Conservation (phyloP, 1,284 basidiomycete species). For the Moesziomyces aphidis region DNA sequence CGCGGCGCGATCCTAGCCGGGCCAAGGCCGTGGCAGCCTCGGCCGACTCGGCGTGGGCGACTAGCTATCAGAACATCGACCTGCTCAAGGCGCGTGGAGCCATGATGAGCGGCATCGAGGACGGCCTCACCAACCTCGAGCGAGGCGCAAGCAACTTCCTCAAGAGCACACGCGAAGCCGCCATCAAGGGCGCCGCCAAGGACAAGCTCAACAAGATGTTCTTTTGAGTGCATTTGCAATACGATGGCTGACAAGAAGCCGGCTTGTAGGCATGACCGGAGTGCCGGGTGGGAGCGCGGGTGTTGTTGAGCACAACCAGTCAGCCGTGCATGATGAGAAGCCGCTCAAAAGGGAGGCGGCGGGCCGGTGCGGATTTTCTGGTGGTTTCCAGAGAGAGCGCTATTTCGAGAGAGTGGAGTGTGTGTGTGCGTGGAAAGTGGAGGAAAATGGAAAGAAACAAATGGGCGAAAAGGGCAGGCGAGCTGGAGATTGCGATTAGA, state of each 20-base stretch:
- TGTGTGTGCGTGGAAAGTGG: no score
- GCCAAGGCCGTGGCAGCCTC: conserved; percentile 33
- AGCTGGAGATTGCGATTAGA: conserved; percentile 1
- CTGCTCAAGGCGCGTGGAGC: conserved; percentile 51
- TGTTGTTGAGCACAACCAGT: no score
- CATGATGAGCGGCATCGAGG: conserved; percentile 56
- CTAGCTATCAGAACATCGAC: conserved; percentile 46
- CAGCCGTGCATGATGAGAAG: background rate
- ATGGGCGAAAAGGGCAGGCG: no score
- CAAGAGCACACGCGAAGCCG: conserved; percentile 58
- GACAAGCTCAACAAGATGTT: conserved; percentile 55
- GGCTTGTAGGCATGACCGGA: no score
- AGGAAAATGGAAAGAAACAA: background rate
- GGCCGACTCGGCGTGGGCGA: conserved; percentile 23
- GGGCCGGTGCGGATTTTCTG: background rate
- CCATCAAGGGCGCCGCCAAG: conserved; percentile 56
- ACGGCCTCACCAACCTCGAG: conserved; percentile 53
- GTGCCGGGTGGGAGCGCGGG: no score
- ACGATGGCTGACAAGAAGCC: no score
- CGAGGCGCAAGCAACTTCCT: conserved; percentile 55
- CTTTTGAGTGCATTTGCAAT: conserved; percentile 9
- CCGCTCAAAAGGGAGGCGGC: background rate
- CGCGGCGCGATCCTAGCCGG: conserved; percentile 32
- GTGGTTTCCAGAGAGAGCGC: background rate
- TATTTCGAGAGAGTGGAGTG: no score